A percentile compares a stretch with the other conserved stretches of the same genome.
Conservation (phyloP, 441 rosid genomes). For the Geranium incanum region DNA sequence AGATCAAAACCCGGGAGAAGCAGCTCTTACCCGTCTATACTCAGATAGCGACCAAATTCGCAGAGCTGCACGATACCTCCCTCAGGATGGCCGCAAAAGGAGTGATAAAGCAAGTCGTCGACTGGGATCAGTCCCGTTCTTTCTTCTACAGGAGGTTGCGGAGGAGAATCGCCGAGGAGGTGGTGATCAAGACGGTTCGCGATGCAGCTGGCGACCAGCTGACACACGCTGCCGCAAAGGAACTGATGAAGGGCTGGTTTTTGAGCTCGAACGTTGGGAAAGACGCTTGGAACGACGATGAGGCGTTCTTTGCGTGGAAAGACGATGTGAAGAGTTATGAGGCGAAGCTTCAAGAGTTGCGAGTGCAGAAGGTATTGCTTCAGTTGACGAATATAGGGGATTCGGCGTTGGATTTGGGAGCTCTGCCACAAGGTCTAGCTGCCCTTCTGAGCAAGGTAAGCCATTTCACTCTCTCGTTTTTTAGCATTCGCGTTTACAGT, state of each 20-base stretch:
- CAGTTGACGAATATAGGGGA: slow-evolving; percentile 62
- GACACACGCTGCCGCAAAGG: slow-evolving; percentile 53
- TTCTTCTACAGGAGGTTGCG: slow-evolving; percentile 68
- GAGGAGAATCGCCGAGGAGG: slow-evolving; percentile 71
- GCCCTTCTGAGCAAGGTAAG: slow-evolving; percentile 83
- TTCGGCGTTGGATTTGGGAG: slow-evolving; percentile 61
- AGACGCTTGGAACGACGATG: slow-evolving; percentile 75
- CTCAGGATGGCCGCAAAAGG: slow-evolving; percentile 97
- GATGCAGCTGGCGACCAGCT: slow-evolving; percentile 70
- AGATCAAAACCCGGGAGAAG: slow-evolving; percentile 72
- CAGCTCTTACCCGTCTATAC: slow-evolving; percentile 83
- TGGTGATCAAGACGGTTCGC: slow-evolving; percentile 52
- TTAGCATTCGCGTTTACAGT: not conserved
- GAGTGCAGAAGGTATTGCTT: slow-evolving; percentile 66
- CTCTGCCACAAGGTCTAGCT: slow-evolving; percentile 86
- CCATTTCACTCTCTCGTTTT: slow-evolving; percentile 4
- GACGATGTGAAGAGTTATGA: slow-evolving; percentile 49
- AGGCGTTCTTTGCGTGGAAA: slow-evolving; percentile 85
- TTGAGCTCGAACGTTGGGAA: slow-evolving; percentile 45
- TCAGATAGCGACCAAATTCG: slow-evolving; percentile 90
- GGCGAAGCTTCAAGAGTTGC: slow-evolving; percentile 60
- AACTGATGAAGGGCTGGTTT: slow-evolving; percentile 74
- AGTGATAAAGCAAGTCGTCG: slow-evolving; percentile 82
- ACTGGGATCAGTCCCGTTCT: slow-evolving; percentile 64
- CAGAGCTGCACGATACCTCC: slow-evolving; percentile 93